Conservation (phyloP, 2,329 filamentous ascomycete species). For the Fusarium nematophilum region DNA sequence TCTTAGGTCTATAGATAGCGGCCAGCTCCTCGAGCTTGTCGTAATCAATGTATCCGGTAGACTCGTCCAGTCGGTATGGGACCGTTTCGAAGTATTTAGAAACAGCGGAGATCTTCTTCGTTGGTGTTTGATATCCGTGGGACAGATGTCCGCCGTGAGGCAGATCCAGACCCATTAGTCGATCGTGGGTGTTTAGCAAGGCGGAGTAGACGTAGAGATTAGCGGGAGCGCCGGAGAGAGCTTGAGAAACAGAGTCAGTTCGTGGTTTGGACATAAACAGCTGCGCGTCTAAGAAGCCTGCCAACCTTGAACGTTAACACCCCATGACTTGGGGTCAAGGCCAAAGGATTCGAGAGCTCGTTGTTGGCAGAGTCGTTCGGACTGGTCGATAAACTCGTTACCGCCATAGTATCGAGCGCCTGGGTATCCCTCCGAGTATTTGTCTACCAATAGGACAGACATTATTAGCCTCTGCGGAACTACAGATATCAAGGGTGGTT, state of each 20-base stretch:
- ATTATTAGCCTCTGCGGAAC: neutral
- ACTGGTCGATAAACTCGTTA: conserved; percentile 94
- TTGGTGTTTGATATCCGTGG: conserved; percentile 96
- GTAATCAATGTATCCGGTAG: conserved; percentile 95
- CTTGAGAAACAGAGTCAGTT: conserved; percentile 54
- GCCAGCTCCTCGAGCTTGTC: conserved; percentile 89
- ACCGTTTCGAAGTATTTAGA: conserved; percentile 99
- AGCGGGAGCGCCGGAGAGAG: conserved; percentile 78
- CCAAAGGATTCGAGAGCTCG: conserved; percentile 90
- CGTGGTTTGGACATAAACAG: neutral
- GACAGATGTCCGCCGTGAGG: conserved; percentile 96
- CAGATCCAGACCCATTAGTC: conserved; percentile 96
- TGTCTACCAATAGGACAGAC: conserved; percentile 67
- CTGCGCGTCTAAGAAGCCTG: conserved; percentile 11
- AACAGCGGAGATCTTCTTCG: conserved; percentile 95
- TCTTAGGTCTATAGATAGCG: conserved; percentile 90
- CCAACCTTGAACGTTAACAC: conserved; percentile 92
- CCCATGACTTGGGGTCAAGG: conserved; percentile 88
- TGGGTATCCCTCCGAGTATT: conserved; percentile 98
- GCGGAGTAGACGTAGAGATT: conserved; percentile 97
- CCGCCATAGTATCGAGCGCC: conserved; percentile 97
- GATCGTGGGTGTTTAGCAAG: conserved; percentile 90
- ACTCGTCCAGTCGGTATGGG: conserved; percentile 90
- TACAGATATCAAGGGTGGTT: neutral
- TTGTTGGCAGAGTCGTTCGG: conserved; percentile 89